Conservation (phyloP, 2,329 filamentous ascomycete genomes). For the Polychaeton citri region DNA sequence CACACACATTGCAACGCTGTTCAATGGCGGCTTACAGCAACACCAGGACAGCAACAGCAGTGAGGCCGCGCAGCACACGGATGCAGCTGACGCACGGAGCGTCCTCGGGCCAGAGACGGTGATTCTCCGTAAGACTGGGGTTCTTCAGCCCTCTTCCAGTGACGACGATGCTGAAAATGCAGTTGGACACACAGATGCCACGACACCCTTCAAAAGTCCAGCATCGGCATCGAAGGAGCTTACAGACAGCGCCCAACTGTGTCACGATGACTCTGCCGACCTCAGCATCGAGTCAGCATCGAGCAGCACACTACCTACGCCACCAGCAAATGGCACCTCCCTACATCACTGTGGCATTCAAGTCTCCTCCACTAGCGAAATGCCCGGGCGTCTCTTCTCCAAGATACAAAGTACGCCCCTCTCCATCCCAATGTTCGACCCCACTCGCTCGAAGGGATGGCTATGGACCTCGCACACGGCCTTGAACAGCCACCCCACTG, state of each 20-base stretch:
- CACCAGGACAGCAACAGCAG: constrained; percentile 1
- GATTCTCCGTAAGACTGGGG: constrained; percentile 1
- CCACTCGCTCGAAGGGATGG: neutral
- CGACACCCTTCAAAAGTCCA: neutral
- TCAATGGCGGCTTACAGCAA: neutral
- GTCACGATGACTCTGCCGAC: no score
- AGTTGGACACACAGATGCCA: neutral
- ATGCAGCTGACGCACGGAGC: no score
- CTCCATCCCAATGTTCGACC: neutral
- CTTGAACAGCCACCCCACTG: constrained; percentile 7
- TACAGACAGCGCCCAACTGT: neutral
- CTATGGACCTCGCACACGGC: constrained; percentile 8
- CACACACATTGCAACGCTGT: constrained; percentile 3
- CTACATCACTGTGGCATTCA: no score
- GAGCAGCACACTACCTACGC: neutral
- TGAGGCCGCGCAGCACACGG: neutral
- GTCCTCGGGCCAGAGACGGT: constrained; percentile 2
- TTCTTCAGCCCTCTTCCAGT: neutral
- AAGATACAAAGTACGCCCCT: neutral
- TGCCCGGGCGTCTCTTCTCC: neutral
- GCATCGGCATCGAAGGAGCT: neutral
- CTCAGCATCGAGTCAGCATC: neutral
- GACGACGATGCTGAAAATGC: neutral
- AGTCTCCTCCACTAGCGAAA: neutral
- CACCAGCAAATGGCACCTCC: neutral